phyloP scores from a whole-genome alignment of 106 monocot genomes.

The Dactylorhiza incarnata region DNA sequence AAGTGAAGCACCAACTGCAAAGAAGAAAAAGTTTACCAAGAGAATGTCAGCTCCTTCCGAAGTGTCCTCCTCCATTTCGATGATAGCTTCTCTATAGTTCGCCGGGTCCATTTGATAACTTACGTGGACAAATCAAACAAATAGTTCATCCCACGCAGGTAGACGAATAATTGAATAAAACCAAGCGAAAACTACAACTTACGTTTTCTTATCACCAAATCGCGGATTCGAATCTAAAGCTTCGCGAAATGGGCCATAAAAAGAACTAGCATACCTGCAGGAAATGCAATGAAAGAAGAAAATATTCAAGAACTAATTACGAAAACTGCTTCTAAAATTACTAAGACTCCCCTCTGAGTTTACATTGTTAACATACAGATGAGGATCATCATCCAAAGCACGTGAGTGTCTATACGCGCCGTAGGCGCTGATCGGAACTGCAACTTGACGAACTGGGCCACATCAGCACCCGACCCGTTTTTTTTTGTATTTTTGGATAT shows the following conservation, averaged over 20 bases:
- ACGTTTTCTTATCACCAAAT: conserved; percentile 99
- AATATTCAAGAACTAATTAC: neutral
- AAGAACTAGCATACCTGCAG: conserved; percentile 92
- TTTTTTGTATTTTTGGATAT: too few relatives aligned
- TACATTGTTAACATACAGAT: neutral
- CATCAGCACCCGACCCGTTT: too few relatives aligned
- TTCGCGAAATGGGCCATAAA: conserved; percentile 99
- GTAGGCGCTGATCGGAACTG: too few relatives aligned
- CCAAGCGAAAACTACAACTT: neutral
- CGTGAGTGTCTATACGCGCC: too few relatives aligned
- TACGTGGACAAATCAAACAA: conserved; percentile 8
- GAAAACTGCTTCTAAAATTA: neutral
- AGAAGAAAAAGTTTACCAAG: conserved; percentile 33
- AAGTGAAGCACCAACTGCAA: neutral
- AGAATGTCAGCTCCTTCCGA: conserved; percentile 94
- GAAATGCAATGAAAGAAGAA: neutral
- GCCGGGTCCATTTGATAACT: conserved; percentile 99
- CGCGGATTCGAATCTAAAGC: conserved; percentile 98
- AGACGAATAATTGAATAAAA: conserved; percentile 9
- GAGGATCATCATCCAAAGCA: too few relatives aligned
- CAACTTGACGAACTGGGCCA: too few relatives aligned
- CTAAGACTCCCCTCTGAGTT: neutral
- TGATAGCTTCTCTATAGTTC: conserved; percentile 87
- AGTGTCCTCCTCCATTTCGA: conserved; percentile 73
- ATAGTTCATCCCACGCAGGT: neutral